Conservation (phyloP, 2,329 filamentous ascomycete species). For the Bipolaris victoriae region DNA sequence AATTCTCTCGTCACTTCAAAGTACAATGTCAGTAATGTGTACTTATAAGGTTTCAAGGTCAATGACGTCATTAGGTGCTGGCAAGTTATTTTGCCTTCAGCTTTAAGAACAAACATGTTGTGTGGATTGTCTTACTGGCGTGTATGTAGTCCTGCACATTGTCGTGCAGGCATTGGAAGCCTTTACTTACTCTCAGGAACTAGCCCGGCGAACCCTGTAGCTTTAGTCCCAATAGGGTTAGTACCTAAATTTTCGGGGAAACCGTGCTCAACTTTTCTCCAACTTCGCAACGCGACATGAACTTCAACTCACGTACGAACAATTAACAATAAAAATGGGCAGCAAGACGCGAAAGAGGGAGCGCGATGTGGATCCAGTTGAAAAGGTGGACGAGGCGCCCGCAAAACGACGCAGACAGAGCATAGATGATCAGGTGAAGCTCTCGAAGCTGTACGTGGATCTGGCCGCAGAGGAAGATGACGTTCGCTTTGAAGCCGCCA, state of each 20-base stretch:
- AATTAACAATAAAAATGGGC: slow-evolving; percentile 26
- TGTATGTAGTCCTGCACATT: not conserved
- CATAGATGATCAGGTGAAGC: slow-evolving; percentile 50
- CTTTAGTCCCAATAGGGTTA: slow-evolving; percentile 7
- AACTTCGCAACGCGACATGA: slow-evolving; percentile 10
- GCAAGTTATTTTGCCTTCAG: not conserved
- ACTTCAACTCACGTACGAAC: slow-evolving; percentile 2
- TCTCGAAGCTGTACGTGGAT: slow-evolving; percentile 55
- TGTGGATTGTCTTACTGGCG: not conserved
- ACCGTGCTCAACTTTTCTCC: slow-evolving; percentile 16
- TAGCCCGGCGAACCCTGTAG: not conserved
- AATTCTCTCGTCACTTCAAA: not conserved
- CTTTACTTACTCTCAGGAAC: not conserved
- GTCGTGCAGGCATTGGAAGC: not conserved
- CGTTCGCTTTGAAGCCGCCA: slow-evolving; percentile 54
- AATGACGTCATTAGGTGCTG: not conserved
- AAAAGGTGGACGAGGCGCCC: slow-evolving; percentile 27
- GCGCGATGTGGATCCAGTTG: slow-evolving; percentile 28
- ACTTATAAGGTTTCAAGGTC: not conserved
- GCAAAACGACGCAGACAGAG: slow-evolving; percentile 46
- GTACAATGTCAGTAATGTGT: not conserved
- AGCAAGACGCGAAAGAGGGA: slow-evolving; percentile 38
- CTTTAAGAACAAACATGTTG: too few relatives aligned
- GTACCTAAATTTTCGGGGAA: slow-evolving; percentile 15
- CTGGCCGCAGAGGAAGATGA: slow-evolving; percentile 55